Percentiles rank a stretch among this genome's conserved stretches.
phyloP scores from a whole-genome alignment of 108 stramenopile genomes.

The Stephanodiscus minutulus region DNA sequence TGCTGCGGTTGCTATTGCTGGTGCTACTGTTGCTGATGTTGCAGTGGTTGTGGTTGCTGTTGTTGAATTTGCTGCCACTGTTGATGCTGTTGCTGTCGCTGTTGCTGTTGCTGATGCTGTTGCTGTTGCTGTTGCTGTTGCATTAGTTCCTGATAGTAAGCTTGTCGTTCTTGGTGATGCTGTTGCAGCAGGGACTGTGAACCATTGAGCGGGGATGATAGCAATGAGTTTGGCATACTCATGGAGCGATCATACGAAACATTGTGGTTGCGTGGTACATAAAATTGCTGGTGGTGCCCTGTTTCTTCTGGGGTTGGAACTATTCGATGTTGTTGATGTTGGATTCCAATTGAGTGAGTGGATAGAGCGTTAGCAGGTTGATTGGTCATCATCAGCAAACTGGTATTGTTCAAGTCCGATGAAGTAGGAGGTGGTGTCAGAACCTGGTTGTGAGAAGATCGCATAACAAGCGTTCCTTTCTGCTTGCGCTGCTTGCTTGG shows the following conservation, averaged over 20 bases:
- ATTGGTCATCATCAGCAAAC: not conserved
- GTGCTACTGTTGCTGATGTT: not conserved
- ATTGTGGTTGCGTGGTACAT: not conserved
- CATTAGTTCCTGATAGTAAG: no score
- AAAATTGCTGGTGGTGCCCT: not conserved
- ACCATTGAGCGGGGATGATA: not conserved
- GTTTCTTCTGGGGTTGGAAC: not conserved
- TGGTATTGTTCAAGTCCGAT: not conserved
- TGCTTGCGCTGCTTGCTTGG: conserved; percentile 28
- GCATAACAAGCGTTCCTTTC: conserved; percentile 23
- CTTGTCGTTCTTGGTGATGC: not conserved
- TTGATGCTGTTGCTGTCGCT: conserved; percentile 5
- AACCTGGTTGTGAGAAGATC: not conserved
- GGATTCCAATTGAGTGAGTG: not conserved
- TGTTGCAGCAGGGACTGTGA: not conserved
- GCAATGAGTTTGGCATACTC: not conserved
- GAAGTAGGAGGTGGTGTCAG: not conserved
- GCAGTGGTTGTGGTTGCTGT: not conserved
- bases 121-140: no score
- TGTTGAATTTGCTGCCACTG: no score
- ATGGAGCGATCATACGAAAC: not conserved
- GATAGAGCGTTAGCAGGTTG: not conserved
- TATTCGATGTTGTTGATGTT: not conserved
- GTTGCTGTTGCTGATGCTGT: conserved; percentile 10
- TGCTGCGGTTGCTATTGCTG: no score